Evolutionary conservation across 345 rosid species (phyloP), one percentile per base, ranked within the genome.

Genomic region (Eucalyptus decipiens): DNA sequence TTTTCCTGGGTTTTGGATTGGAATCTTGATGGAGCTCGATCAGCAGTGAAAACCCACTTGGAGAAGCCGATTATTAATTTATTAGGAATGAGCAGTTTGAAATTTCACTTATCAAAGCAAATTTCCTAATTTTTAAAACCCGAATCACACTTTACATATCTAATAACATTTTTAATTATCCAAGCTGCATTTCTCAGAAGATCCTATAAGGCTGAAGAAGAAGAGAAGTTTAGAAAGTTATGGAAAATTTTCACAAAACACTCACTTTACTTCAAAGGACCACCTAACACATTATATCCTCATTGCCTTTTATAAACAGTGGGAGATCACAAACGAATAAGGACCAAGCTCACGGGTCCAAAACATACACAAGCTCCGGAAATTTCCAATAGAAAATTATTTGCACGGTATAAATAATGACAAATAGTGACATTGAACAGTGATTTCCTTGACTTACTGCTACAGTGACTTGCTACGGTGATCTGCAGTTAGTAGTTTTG

Each of bases 351-450:
- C 51, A 49, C 0, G 0, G 0, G 6, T 49, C 6, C 51, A 49
- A 49, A 49, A 14, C 1, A 49, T 14, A 14, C 3, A 5, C 0
- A 49, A 0, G 1, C 17, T 49, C 0, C 6, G 2, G 1, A 49
- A 49, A 49, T 49, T 49, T 49, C 6, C 0, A 2, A 49, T 49
- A 2, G 0, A 6, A 0, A 14, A 49, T 49, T 49, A 49, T 49
- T 14, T 0, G 6, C 3, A 49, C 6, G 3, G 0, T 49, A 49
- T 49, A 2, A 49, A 49, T 0, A 14, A 3, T 49, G 17, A 14
- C 17, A 5, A 49, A 48, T 1, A 13, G 2, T 13, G 5, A 48
- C 16, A 49, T 5, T 49, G 1, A 2, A 14, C 15, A 49, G 1
- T 14, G 17, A 49, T 14, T 13, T 48, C 1, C 16, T 16, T 49